Conservation (phyloP, 495 filamentous ascomycete genomes). For the Penicillium samsonianum region DNA sequence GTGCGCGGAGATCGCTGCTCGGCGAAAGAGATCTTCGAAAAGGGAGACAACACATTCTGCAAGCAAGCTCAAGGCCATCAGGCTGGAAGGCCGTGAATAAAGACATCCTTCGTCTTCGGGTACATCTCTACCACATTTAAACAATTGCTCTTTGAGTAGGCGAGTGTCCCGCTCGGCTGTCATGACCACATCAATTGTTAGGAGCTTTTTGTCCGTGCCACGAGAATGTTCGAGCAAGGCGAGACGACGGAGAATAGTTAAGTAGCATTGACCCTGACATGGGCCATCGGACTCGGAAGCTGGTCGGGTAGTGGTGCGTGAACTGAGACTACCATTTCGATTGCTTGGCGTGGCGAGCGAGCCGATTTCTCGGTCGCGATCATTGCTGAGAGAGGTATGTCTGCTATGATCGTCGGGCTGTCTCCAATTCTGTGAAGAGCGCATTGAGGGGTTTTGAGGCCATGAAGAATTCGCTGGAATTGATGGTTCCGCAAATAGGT, state of each 20-base stretch:
- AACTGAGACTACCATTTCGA: background rate
- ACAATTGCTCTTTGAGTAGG: conserved; percentile 1
- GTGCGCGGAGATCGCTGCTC: conserved; percentile 3
- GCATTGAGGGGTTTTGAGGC: background rate
- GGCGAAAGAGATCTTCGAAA: background rate
- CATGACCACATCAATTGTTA: conserved; percentile 3
- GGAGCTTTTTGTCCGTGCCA: background rate
- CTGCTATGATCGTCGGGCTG: background rate
- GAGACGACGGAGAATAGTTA: background rate
- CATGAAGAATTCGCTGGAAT: background rate
- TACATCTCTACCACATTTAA: background rate
- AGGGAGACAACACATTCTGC: background rate
- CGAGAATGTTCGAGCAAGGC: conserved; percentile 1
- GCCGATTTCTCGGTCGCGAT: conserved; percentile 1
- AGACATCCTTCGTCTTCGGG: background rate
- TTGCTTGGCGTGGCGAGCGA: background rate
- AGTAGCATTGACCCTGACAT: conserved; percentile 1
- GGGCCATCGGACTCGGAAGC: conserved; percentile 1
- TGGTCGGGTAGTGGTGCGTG: background rate
- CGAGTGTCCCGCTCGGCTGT: conserved; percentile 2
- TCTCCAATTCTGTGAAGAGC: background rate
- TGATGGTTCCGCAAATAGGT: background rate
- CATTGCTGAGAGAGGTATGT: conserved; percentile 2
- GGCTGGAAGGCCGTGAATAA: background rate
- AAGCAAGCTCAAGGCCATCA: background rate